Evolutionary conservation across 768 basidiomycete genomes (phyloP).

Genomic region (Mycena sanguinolenta): DNA sequence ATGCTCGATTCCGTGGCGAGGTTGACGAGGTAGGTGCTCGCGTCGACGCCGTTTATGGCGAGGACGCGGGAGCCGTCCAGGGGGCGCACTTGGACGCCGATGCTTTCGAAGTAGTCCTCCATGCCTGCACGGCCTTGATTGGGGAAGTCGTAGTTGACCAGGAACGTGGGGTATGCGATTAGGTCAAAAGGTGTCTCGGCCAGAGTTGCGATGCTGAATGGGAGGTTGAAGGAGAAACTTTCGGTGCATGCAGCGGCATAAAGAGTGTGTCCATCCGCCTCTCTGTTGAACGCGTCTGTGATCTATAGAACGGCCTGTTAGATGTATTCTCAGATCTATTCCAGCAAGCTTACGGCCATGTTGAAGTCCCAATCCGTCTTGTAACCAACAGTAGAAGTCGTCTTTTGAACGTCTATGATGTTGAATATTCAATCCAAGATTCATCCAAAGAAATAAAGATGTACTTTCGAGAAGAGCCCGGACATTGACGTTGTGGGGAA

Average conservation of each 20-base stretch:
- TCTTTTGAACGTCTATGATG: conserved; percentile 20
- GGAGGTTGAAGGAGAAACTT: conserved; percentile 32
- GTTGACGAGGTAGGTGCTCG: conserved; percentile 30
- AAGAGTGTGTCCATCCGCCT: conserved; percentile 36
- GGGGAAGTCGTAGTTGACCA: conserved; percentile 37
- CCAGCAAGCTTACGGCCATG: conserved; percentile 17
- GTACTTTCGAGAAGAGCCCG: conserved; percentile 30
- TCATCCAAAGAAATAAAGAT: not conserved
- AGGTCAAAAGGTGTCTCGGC: conserved; percentile 21
- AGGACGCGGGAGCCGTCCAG: conserved; percentile 34
- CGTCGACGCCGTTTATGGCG: conserved; percentile 33
- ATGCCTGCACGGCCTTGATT: conserved; percentile 32
- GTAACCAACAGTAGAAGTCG: conserved; percentile 16
- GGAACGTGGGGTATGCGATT: conserved; percentile 33
- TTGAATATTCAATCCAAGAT: not conserved
- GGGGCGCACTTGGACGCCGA: conserved; percentile 30
- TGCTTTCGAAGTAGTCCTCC: conserved; percentile 32
- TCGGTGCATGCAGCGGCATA: conserved; percentile 28
- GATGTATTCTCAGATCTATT: not conserved
- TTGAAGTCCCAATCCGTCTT: conserved; percentile 39
- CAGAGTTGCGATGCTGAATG: conserved; percentile 35
- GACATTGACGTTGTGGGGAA: conserved; percentile 44
- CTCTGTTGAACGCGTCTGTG: conserved; percentile 31
- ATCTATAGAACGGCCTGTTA: conserved; percentile 13
- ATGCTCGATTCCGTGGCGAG: conserved; percentile 35